Conservation (phyloP, 2,329 filamentous ascomycete genomes). For the Fusarium sp. region DNA sequence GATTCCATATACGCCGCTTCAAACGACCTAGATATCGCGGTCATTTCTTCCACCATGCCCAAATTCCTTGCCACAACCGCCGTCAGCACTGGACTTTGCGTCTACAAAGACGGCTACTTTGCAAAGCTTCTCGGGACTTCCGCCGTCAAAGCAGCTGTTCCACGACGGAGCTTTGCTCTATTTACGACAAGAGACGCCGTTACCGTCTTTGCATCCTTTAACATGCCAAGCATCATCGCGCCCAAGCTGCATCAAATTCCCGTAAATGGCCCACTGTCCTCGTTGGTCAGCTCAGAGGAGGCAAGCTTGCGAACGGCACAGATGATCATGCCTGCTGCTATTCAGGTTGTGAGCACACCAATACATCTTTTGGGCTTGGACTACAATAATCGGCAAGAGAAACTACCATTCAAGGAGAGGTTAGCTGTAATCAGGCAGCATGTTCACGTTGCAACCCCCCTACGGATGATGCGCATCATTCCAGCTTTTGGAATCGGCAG, state of each 20-base stretch:
- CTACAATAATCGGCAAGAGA: constrained; percentile 13
- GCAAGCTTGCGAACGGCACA: background rate
- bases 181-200: background rate
- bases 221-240: background rate
- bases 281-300: background rate
- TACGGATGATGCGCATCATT: constrained; percentile 22
- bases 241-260: background rate
- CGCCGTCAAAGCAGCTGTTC: background rate
- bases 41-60: constrained; percentile 12
- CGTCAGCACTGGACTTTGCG: constrained; percentile 11
- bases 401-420: constrained; percentile 9
- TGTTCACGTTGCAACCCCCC: constrained; percentile 14
- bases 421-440: constrained; percentile 9
- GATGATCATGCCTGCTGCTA: background rate
- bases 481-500: constrained; percentile 22
- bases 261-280: background rate
- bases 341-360: constrained; percentile 22
- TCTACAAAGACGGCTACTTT: constrained; percentile 23
- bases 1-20: constrained; percentile 19
- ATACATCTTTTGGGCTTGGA: constrained; percentile 22
- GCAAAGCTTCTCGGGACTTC: background rate
- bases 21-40: constrained; percentile 5
- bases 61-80: constrained; percentile 28
- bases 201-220: background rate
- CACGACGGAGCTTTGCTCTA: background rate